Evolutionary conservation across 2,329 filamentous ascomycete genomes (phyloP).

Genomic region (Westerdykella sp.): DNA sequence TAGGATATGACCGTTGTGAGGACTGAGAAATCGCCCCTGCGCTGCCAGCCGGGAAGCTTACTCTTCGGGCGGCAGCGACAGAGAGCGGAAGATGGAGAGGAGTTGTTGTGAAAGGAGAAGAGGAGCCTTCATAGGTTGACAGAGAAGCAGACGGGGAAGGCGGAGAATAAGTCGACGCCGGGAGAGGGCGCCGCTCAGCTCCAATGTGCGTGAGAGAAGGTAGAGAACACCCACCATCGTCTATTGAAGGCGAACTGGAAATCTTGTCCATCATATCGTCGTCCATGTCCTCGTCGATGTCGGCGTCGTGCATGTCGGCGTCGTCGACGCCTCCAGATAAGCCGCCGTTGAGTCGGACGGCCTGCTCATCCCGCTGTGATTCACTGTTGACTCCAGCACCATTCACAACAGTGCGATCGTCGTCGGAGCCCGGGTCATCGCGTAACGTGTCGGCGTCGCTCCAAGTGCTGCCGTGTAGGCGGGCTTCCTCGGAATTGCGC

Average conservation of each 20-base stretch:
- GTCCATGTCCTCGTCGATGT: slow-evolving; percentile 65
- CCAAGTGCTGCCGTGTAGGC: slow-evolving; percentile 52
- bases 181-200: slow-evolving; percentile 35
- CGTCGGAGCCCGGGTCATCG: slow-evolving; percentile 54
- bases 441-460: slow-evolving; percentile 32
- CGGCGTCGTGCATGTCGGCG: slow-evolving; percentile 55
- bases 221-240: slow-evolving; percentile 81
- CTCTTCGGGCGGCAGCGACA: slow-evolving; percentile 16
- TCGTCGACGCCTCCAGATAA: slow-evolving; percentile 40
- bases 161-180: slow-evolving; percentile 24
- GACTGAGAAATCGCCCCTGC: slow-evolving; percentile 20
- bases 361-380: slow-evolving; percentile 27
- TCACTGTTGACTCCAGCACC: slow-evolving; percentile 9
- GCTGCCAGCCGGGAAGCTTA: slow-evolving; percentile 26
- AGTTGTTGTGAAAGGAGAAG: slow-evolving; percentile 41
- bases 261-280: slow-evolving; percentile 98
- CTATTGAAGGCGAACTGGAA: slow-evolving; percentile 96
- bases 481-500: slow-evolving; percentile 62
- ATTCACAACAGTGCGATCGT: slow-evolving; percentile 41
- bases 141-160: slow-evolving; percentile 18
- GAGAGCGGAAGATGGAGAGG: slow-evolving; percentile 41
- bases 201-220: slow-evolving; percentile 31
- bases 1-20: slow-evolving; percentile 29
- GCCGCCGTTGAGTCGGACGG: slow-evolving; percentile 30
- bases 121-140: slow-evolving; percentile 28